These are phyloP conservation scores for Ustulina deusta DNA, from an alignment of 2,329 filamentous ascomycete genomes.

Conservation along the genomic window DNA sequence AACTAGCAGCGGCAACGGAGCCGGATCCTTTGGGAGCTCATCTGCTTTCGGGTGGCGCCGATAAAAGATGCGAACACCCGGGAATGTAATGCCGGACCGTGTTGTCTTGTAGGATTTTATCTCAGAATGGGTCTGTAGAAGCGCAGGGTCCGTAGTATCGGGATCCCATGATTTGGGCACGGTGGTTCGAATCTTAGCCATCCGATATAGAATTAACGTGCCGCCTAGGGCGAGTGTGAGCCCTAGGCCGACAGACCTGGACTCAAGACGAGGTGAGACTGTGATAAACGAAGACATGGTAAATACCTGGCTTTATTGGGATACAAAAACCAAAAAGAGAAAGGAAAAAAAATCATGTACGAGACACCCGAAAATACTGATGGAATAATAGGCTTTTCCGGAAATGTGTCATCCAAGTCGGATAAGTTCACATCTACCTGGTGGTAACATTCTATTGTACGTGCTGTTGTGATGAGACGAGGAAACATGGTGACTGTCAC, in stretches of 20 bases:
- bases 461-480: constrained; percentile 32
- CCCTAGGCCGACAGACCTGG: constrained; percentile 39
- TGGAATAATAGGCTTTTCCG: constrained; percentile 6
- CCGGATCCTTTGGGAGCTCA: constrained; percentile 79
- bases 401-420: constrained; percentile 13
- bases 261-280: constrained; percentile 35
- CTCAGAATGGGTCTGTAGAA: constrained; percentile 81
- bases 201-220: constrained; percentile 43
- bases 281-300: constrained; percentile 42
- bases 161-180: constrained; percentile 54
- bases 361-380: constrained; percentile 11
- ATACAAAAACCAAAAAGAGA: too few species aligned
- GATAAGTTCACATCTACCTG: constrained; percentile 19
- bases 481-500: constrained; percentile 27
- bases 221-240: constrained; percentile 42
- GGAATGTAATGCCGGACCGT: constrained; percentile 73
- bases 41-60: constrained; percentile 83
- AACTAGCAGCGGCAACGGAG: constrained; percentile 84
- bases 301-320: constrained; percentile 40
- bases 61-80: constrained; percentile 84
- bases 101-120: constrained; percentile 79
- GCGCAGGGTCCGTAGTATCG: constrained; percentile 76
- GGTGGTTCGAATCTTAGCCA: constrained; percentile 44
- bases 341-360: constrained; percentile 7
- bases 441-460: constrained; percentile 18